Percentiles rank a stretch among this genome's conserved stretches.
These are phyloP conservation scores for Apophysomyces trapeziformis DNA, from an alignment of 371 early-diverging fungal species.

Conservation along the genomic window DNA sequence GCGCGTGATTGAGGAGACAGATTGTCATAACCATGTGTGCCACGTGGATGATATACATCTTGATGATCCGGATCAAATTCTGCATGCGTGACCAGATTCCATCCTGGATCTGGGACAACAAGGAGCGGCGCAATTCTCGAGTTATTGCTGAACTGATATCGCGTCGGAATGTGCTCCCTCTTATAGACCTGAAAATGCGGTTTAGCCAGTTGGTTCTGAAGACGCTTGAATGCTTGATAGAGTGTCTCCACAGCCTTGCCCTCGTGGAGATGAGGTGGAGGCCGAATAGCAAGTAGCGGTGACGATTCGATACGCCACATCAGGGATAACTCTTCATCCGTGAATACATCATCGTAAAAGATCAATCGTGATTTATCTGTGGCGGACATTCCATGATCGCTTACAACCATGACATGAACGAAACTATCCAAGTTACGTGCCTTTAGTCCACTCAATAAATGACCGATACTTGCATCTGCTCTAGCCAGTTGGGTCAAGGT, in stretches of 20 bases:
- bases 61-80: slow-evolving; percentile 34
- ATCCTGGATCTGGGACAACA: slow-evolving; percentile 70
- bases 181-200: slow-evolving; percentile 67
- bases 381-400: slow-evolving; percentile 95
- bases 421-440: slow-evolving; percentile 66
- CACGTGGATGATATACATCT: slow-evolving; percentile 45
- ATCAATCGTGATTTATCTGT: slow-evolving; percentile 56
- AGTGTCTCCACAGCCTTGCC: slow-evolving; percentile 32
- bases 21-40: slow-evolving; percentile 91
- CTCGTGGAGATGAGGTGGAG: slow-evolving; percentile 24
- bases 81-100: slow-evolving; percentile 57
- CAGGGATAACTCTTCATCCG: slow-evolving; percentile 32
- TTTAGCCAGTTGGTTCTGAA: slow-evolving; percentile 17
- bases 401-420: slow-evolving; percentile 86
- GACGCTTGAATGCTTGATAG: slow-evolving; percentile 42
- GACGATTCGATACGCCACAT: slow-evolving; percentile 37
- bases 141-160: slow-evolving; percentile 63
- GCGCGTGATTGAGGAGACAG: slow-evolving; percentile 81
- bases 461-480: slow-evolving; percentile 75
- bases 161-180: slow-evolving; percentile 64
- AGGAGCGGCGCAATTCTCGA: slow-evolving; percentile 76
- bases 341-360: slow-evolving; percentile 72
- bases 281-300: slow-evolving; percentile 54
- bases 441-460: slow-evolving; percentile 61
- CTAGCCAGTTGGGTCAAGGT: slow-evolving; percentile 33